These are phyloP conservation scores for Radiomyces spectabilis DNA, from an alignment of 192 early-diverging fungal genomes.

Conservation along the genomic window DNA sequence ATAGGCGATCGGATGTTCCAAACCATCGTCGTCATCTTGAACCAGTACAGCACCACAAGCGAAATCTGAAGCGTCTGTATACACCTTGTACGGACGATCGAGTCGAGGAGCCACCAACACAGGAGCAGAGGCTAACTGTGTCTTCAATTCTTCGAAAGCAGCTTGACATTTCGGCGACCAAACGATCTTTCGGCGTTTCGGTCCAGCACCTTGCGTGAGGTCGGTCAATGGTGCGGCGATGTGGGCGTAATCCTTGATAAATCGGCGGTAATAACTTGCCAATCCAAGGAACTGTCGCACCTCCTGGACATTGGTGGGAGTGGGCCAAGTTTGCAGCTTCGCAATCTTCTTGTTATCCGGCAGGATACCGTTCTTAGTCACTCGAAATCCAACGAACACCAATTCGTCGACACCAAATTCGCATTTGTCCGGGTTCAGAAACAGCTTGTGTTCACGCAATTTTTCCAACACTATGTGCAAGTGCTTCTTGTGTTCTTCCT, in stretches of 20 bases:
- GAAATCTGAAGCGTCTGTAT: background rate
- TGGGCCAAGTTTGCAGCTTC: conserved; percentile 16
- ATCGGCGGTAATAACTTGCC: conserved; percentile 27
- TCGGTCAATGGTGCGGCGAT: conserved; percentile 23
- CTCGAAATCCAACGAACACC: conserved; percentile 21
- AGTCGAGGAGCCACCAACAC: background rate
- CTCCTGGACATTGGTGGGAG: conserved; percentile 5
- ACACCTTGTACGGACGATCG: background rate
- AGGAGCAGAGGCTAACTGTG: background rate
- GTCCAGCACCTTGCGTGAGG: conserved; percentile 12
- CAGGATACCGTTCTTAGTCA: conserved; percentile 9
- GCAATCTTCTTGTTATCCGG: conserved; percentile 15
- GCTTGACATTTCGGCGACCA: background rate
- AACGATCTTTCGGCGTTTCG: background rate
- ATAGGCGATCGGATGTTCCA: conserved; percentile 18
- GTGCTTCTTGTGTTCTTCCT: too few species aligned
- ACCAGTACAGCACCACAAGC: background rate
- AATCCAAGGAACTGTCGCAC: conserved; percentile 28
- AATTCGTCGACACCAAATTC: too few species aligned
- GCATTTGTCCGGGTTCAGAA: too few species aligned
- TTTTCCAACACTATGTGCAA: too few species aligned
- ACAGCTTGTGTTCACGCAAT: too few species aligned
- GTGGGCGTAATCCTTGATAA: conserved; percentile 27
- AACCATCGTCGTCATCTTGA: conserved; percentile 3
- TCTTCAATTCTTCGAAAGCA: background rate